These are phyloP conservation scores for Termitomyces sp. DNA, from an alignment of 768 basidiomycete genomes.

Conservation along the genomic window DNA sequence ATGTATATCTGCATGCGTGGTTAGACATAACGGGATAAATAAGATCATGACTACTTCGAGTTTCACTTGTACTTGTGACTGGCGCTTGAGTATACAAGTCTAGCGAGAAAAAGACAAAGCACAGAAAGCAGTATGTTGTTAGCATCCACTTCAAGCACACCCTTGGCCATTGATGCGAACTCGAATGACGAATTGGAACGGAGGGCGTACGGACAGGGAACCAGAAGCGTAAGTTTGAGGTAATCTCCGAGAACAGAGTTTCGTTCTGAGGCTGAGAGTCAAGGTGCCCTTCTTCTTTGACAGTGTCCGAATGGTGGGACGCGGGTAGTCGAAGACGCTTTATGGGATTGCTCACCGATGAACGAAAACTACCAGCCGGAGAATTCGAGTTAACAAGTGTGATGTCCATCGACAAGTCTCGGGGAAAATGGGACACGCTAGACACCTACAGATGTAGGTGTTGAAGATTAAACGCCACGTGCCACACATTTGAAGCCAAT, in stretches of 20 bases:
- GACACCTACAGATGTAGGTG: too few relatives aligned
- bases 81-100: conserved; percentile 23
- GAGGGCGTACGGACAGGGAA: conserved; percentile 11
- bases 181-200: conserved; percentile 16
- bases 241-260: conserved; percentile 8
- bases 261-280: conserved; percentile 7
- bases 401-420: conserved; percentile 4
- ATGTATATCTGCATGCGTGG: background rate
- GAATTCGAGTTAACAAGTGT: conserved; percentile 19
- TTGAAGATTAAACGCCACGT: too few relatives aligned
- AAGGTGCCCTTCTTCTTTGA: conserved; percentile 2
- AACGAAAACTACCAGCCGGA: conserved; percentile 36
- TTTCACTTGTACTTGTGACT: background rate
- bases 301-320: conserved; percentile 5
- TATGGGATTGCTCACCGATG: conserved; percentile 36
- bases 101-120: conserved; percentile 34
- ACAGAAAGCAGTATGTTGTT: conserved; percentile 37
- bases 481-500: background rate
- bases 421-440: background rate
- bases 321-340: conserved; percentile 34
- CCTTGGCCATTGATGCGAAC: conserved; percentile 22
- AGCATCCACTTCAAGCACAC: conserved; percentile 29
- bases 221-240: conserved; percentile 9
- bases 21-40: background rate
- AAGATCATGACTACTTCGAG: background rate